Evolutionary conservation across 2,329 filamentous ascomycete species (phyloP), one percentile per base, ranked within the genome.

Genomic region (Colletotrichum australisinense): DNA sequence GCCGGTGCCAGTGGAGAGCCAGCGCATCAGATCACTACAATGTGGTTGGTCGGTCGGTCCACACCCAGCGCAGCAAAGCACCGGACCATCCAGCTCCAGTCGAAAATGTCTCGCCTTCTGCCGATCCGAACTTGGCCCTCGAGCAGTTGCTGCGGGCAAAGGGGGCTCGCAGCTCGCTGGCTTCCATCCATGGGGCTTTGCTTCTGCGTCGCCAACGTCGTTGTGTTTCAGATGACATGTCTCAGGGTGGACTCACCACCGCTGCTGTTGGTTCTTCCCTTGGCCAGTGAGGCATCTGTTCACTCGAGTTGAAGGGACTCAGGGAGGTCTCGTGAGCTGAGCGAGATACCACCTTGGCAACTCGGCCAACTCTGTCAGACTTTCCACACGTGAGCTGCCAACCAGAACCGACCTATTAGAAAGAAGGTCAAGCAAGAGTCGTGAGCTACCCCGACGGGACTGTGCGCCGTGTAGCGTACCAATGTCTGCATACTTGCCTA

Each of bases 171-270:
- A 11, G 60, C 6, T 16, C 19, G 42, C 14, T 12, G 28, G 42
- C 32, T 60, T 22, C 38, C 35, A 60, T n/a, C 38, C 26, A 12
- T 9, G 32, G 35, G 19, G 19, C 5, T 63, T 19, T 22, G 19
- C 11, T 63, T 49, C 26, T 52, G 49, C 42, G 35, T 35, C 26
- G 26, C 67, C 30, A 24, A 58, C 22, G 49, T 16, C 28, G 22
- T 22, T 52, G 16, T 49, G 62, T 66, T 66, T 59, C 26, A 69
- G 28, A 58, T 42, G 38, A 11, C 53, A 58, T 46, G 49, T 56
- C 57, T 63, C 26, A 56, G 22, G 12, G 8, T 22, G 46, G 30
- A 28, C 46, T 56, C 32, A n/a, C 22, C 24, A 56, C 57, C 65
- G 38, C 12, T 24, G 38, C 14, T 30, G 16, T 14, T 52, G 5